Conservation (phyloP, 23 red algal species). For the Gracilariopsis chorda region DNA sequence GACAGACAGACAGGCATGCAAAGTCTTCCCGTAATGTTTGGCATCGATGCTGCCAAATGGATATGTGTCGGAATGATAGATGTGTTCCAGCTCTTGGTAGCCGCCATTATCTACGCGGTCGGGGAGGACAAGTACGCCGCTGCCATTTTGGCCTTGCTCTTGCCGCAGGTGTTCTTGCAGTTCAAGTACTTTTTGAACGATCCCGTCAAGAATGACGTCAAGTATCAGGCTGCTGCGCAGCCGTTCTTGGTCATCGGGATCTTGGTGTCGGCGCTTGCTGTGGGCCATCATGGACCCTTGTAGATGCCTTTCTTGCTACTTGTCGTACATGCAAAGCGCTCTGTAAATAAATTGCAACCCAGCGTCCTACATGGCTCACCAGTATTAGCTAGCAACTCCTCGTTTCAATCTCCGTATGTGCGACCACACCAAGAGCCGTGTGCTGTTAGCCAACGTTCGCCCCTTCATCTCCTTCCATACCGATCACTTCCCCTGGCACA, state of each 20-base stretch:
- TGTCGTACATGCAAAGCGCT: too few relatives aligned
- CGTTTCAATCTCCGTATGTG: too few relatives aligned
- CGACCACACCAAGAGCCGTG: too few relatives aligned
- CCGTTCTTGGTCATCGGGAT: slow-evolving; percentile 99
- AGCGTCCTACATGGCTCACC: too few relatives aligned
- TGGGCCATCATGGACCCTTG: slow-evolving; percentile 93
- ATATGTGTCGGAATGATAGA: slow-evolving; percentile 95
- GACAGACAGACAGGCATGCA: slow-evolving; percentile 81
- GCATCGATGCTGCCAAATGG: slow-evolving; percentile 94
- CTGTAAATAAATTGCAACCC: too few relatives aligned
- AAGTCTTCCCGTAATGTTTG: slow-evolving; percentile 92
- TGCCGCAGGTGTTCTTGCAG: slow-evolving; percentile 95
- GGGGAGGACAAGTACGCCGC: slow-evolving; percentile 86
- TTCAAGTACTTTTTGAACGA: slow-evolving; percentile 87
- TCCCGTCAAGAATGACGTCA: slow-evolving; percentile 96
- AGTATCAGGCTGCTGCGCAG: slow-evolving; percentile 98
- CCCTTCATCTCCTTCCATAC: too few relatives aligned
- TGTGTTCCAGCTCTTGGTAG: slow-evolving; percentile 91
- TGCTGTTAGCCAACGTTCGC: too few relatives aligned
- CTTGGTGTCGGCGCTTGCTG: slow-evolving; percentile 83
- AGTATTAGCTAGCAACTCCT: too few relatives aligned
- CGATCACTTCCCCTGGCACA: too few relatives aligned
- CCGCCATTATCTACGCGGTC: slow-evolving; percentile 69
- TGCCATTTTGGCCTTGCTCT: slow-evolving; percentile 67
- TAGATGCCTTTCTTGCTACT: not conserved